These are phyloP conservation scores for Penicillium palitans DNA, from an alignment of 2,329 filamentous ascomycete species.

Conservation along the genomic window DNA sequence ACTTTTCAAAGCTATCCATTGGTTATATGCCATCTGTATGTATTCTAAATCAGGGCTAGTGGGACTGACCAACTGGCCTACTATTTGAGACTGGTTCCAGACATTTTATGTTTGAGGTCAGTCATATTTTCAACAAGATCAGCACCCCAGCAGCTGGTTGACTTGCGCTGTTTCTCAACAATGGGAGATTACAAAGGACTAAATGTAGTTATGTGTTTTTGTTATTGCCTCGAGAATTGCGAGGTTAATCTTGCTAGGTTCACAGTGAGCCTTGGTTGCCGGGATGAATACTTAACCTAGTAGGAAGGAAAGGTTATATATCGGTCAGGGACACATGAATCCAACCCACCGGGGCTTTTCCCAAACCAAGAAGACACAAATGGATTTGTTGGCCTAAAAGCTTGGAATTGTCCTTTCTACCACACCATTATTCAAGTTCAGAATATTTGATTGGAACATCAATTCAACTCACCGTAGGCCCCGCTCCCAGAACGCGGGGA, in stretches of 20 bases:
- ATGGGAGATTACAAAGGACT: not conserved
- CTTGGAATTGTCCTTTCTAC: not conserved
- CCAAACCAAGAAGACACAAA: not conserved
- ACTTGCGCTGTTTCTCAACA: not conserved
- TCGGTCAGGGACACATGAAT: not conserved
- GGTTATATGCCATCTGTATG: not conserved
- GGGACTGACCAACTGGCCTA: not conserved
- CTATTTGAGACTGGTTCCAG: not conserved
- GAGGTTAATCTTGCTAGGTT: not conserved
- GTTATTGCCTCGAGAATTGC: not conserved
- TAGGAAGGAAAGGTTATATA: not conserved
- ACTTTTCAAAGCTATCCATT: not conserved
- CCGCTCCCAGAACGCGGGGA: slow-evolving; percentile 3
- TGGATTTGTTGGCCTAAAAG: not conserved
- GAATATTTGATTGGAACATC: not conserved
- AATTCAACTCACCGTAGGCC: not conserved
- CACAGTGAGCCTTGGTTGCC: not conserved
- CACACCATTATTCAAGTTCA: not conserved
- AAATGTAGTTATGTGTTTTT: not conserved
- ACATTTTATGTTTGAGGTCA: not conserved
- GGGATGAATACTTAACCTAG: not conserved
- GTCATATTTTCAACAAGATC: not conserved
- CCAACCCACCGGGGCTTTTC: not conserved
- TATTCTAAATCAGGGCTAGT: not conserved
- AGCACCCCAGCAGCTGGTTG: not conserved